Evolutionary conservation across 805 yeast species (phyloP).

Genomic region (Danielia reshetovae): DNA sequence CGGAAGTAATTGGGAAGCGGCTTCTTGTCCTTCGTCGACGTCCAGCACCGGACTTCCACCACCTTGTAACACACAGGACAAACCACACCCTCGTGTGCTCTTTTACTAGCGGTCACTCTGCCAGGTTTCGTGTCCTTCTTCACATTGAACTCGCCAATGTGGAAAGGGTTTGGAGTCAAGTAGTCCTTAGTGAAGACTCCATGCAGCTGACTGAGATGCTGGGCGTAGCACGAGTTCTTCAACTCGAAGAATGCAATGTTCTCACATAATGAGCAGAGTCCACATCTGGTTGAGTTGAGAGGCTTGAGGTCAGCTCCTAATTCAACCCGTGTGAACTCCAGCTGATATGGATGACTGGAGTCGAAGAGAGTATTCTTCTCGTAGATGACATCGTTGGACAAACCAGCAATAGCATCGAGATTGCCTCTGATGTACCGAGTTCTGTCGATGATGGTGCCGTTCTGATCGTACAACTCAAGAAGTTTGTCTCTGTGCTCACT

Average conservation of each 20-base stretch:
- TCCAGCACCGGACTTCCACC: slow-evolving; percentile 20
- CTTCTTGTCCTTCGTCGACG: slow-evolving; percentile 12
- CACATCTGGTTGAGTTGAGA: slow-evolving; percentile 27
- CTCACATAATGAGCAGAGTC: slow-evolving; percentile 34
- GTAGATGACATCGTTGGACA: slow-evolving; percentile 8
- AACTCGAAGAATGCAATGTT: slow-evolving; percentile 25
- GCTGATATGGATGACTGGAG: slow-evolving; percentile 12
- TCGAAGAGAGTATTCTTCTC: slow-evolving; percentile 8
- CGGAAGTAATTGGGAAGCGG: slow-evolving; percentile 16
- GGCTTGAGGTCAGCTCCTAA: background rate
- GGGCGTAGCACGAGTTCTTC: slow-evolving; percentile 31
- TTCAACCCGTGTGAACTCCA: slow-evolving; percentile 15
- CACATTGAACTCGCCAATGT: slow-evolving; percentile 17
- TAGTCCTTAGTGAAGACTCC: slow-evolving; percentile 29
- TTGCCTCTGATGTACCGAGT: slow-evolving; percentile 6
- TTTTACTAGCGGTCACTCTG: slow-evolving; percentile 20
- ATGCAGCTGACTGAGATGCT: slow-evolving; percentile 31
- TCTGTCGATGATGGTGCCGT: slow-evolving; percentile 7
- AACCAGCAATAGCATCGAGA: slow-evolving; percentile 2
- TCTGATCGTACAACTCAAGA: slow-evolving; percentile 5
- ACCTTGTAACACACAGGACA: slow-evolving; percentile 28
- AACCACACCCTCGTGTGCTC: slow-evolving; percentile 22
- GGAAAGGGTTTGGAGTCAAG: slow-evolving; percentile 28
- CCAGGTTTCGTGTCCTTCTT: slow-evolving; percentile 15
- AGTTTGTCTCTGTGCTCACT: slow-evolving; percentile 2